Evolutionary conservation across 1,284 basidiomycete species (phyloP).

Genomic region (Flammula alnicola): DNA sequence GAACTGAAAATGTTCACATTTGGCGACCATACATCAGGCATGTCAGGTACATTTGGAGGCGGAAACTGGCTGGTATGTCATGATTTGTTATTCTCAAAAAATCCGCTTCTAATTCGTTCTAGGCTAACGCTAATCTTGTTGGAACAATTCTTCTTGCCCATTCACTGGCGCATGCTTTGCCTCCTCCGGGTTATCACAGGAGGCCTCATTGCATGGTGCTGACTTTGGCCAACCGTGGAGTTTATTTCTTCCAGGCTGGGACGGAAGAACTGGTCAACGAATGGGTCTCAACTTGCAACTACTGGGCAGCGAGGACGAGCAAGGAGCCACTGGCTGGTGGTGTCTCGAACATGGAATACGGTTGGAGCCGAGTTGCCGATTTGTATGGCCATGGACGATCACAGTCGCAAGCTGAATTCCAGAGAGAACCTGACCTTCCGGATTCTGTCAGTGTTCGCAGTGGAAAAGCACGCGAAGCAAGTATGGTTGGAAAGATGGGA

Average conservation of each 20-base stretch:
- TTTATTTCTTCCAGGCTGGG: constrained; percentile 97
- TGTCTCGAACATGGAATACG: constrained; percentile 99
- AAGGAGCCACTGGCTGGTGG: constrained; percentile 94
- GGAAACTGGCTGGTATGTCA: constrained; percentile 91
- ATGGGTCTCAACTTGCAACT: constrained; percentile 99
- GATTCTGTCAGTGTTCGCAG: constrained; percentile 76
- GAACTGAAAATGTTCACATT: constrained; percentile 95
- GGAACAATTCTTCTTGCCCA: constrained; percentile 87
- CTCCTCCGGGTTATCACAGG: constrained; percentile 90
- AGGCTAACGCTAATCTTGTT: constrained; percentile 86
- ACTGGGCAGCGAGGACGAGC: constrained; percentile 94
- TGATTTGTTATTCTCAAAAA: constrained; percentile 4
- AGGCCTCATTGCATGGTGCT: constrained; percentile 97
- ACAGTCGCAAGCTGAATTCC: constrained; percentile 59
- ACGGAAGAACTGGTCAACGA: constrained; percentile 97
- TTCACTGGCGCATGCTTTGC: constrained; percentile 85
- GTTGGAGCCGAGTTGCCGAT: constrained; percentile 86
- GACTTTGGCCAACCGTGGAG: constrained; percentile 85
- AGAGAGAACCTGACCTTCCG: constrained; percentile 54
- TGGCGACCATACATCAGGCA: constrained; percentile 67
- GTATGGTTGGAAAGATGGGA: constrained; percentile 67
- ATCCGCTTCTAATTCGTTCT: constrained; percentile 6
- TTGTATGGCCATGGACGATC: constrained; percentile 54
- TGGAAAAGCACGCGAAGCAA: constrained; percentile 69
- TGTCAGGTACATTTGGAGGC: constrained; percentile 79